Conservation (phyloP, 1,139 yeast species). For the Komagataea norvegica region DNA sequence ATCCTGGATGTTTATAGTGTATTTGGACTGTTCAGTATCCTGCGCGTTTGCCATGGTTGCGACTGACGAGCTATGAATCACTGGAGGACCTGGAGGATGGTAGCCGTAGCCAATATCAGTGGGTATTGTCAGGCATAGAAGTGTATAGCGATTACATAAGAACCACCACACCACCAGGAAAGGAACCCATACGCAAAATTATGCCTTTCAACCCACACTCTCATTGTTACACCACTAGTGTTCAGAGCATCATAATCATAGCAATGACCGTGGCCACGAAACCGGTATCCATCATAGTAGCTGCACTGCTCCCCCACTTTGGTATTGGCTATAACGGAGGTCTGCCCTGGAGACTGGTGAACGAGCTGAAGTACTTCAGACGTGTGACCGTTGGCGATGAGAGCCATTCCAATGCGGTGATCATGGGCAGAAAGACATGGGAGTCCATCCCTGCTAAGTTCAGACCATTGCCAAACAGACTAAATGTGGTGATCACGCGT, state of each 20-base stretch:
- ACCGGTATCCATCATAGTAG: conserved; percentile 66
- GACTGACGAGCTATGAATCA: background rate
- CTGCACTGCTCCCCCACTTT: conserved; percentile 71
- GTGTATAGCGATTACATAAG: no score
- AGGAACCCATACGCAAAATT: no score
- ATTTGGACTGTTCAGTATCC: background rate
- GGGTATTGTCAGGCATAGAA: no score
- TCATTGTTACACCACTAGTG: background rate
- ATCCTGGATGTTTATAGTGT: conserved; percentile 1
- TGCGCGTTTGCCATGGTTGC: background rate
- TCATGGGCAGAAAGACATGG: conserved; percentile 98
- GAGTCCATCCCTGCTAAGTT: conserved; percentile 83
- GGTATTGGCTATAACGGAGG: conserved; percentile 84
- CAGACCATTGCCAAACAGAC: conserved; percentile 73
- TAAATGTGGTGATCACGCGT: conserved; percentile 73
- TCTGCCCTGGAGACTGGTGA: conserved; percentile 82
- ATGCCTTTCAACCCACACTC: background rate
- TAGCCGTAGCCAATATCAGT: no score
- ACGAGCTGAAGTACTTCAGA: conserved; percentile 83
- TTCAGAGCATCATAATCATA: background rate
- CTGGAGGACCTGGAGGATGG: background rate
- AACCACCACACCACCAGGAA: no score
- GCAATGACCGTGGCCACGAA: conserved; percentile 16
- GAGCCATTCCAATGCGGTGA: conserved; percentile 59
- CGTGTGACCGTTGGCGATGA: conserved; percentile 50